Conservation (phyloP, 169 alveolate species). For the Cryptosporidium xiaoi region DNA sequence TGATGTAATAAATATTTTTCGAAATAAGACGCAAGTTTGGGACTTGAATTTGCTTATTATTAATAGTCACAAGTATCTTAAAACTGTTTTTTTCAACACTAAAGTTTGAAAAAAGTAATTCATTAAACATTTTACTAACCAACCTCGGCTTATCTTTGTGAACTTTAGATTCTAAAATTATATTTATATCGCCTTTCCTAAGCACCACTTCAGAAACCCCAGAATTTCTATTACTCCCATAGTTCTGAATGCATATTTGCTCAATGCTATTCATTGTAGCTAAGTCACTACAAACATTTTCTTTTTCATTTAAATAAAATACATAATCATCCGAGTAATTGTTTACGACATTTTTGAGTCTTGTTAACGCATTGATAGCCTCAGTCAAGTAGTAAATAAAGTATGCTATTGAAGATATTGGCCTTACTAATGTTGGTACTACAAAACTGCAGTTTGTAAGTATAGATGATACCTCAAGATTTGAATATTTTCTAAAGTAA, state of each 20-base stretch:
- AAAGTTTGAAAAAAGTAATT: not conserved
- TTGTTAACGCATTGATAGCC: slow-evolving; percentile 40
- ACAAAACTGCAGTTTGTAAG: slow-evolving; percentile 33
- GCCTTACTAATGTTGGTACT: slow-evolving; percentile 40
- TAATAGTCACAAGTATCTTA: not conserved
- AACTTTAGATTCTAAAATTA: slow-evolving; percentile 6
- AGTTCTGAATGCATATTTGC: slow-evolving; percentile 4
- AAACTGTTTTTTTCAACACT: not conserved
- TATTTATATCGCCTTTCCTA: slow-evolving; percentile 14
- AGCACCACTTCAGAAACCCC: not conserved
- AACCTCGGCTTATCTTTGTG: not conserved
- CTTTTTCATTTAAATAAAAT: not conserved
- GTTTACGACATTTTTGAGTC: slow-evolving; percentile 13
- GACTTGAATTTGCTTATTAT: not conserved
- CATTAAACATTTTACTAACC: not conserved
- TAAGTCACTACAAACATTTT: not conserved
- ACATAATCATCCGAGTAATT: not conserved
- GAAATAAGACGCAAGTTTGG: not conserved
- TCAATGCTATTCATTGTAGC: not conserved
- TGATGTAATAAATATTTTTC: slow-evolving; percentile 11
- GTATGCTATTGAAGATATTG: slow-evolving; percentile 56
- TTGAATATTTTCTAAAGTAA: not conserved
- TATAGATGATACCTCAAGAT: slow-evolving; percentile 4
- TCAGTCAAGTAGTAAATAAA: slow-evolving; percentile 46
- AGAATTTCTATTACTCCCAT: not conserved